Evolutionary conservation across 2,329 filamentous ascomycete species (phyloP).

Genomic region (Aspergillus sp.): DNA sequence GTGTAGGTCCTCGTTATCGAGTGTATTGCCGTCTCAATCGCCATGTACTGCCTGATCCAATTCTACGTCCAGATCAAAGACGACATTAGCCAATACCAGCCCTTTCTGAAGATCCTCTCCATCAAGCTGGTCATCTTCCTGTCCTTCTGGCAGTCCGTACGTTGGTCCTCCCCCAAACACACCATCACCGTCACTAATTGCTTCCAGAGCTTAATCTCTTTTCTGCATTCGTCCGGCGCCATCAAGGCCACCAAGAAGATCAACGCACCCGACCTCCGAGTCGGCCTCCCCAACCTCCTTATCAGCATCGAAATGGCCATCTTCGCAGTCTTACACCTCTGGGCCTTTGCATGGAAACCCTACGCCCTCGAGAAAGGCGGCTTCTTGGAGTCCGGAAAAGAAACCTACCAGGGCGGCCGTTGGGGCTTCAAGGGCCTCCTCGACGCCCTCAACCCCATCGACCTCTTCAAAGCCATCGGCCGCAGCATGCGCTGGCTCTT

Average conservation of each 20-base stretch:
- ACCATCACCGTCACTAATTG: not conserved
- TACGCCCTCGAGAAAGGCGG: conserved; percentile 53
- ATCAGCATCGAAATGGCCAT: conserved; percentile 83
- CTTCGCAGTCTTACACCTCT: conserved; percentile 75
- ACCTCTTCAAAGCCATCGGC: conserved; percentile 75
- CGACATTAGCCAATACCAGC: conserved; percentile 65
- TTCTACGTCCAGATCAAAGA: conserved; percentile 76
- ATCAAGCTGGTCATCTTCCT: conserved; percentile 92
- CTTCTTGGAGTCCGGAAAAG: conserved; percentile 45
- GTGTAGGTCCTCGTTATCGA: conserved; percentile 64
- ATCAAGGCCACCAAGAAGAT: conserved; percentile 62
- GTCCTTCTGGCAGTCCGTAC: conserved; percentile 75
- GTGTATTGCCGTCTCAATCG: conserved; percentile 69
- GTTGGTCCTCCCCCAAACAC: conserved; percentile 9
- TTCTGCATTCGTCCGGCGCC: conserved; percentile 61
- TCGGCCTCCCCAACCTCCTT: conserved; percentile 74
- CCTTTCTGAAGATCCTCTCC: conserved; percentile 76
- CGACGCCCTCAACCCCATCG: conserved; percentile 77
- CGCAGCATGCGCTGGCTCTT: conserved; percentile 79
- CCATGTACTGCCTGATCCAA: conserved; percentile 86
- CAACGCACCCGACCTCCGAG: conserved; percentile 71
- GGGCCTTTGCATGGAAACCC: conserved; percentile 74
- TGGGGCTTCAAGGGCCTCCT: conserved; percentile 63
- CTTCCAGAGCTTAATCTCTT: conserved; percentile 54
- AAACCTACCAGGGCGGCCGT: conserved; percentile 61